Base-by-base conservation (phyloP, 192 early-diverging fungal species). In the Dissophora globulifera region DNA sequence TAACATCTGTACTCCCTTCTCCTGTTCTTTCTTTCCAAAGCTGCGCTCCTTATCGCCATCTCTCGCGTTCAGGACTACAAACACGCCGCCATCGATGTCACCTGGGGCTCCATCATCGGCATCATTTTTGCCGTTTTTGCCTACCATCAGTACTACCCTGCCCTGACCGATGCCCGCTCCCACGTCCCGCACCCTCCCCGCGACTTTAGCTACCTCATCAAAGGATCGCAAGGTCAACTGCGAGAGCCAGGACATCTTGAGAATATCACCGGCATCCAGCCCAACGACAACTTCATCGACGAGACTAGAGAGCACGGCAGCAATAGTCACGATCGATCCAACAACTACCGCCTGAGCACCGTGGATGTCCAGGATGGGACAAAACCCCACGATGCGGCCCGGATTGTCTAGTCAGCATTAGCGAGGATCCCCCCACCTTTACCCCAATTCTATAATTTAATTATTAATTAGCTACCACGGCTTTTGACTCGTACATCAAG, bases 131-230 rank as follows among this genome's bases (percentile, higher is more conserved):
- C 88, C 5, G 80, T 80, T 49, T 90, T 91, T 59, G 81, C 86
- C 0, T 91, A 93, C 64, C 79, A 79, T 58, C 89, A 89, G 65
- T 93, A 89, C 74, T 90, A 91, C 38, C 90, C 91, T 10, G 22
- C 64, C 0, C 50, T 88, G 6, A 23, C 42, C 27, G 17, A 49
- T 12, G 5, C 12, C 17, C n/a, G 20, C n/a, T 67, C 62, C n/a
- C 60, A 68, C 32, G 20, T 72, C 12, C 67, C 52, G 31, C 29
- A 67, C 40, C 54, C 72, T 9, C 66, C 56, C 25, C 46, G 60
- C 8, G 50, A 70, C 29, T 76, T 68, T 29, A 56, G 58, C 7
- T 62, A 64, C 35, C 59, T 69, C 30, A 47, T 20, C 22, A 78
- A 50, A 41, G 58, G 56, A 45, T 59, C 31, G 32, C 42, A 62